Conservation (phyloP, 2,329 filamentous ascomycete species). For the Arthrobotrys conoides region DNA sequence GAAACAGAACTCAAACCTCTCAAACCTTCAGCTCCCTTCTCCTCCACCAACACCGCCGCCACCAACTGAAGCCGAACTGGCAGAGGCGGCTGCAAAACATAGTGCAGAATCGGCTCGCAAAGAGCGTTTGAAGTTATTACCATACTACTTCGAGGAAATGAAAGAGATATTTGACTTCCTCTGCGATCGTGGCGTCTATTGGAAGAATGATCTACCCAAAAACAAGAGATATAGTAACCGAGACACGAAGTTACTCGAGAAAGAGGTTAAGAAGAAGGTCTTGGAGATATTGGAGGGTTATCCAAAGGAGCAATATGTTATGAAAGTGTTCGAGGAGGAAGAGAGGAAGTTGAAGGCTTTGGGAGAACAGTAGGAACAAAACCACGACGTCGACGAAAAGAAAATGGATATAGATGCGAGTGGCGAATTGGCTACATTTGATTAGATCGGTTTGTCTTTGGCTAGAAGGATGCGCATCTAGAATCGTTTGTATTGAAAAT, state of each 20-base stretch:
- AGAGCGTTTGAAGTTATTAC: slow-evolving; percentile 19
- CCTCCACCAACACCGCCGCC: slow-evolving; percentile 35
- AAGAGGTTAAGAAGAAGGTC: slow-evolving; percentile 48
- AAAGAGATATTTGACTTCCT: slow-evolving; percentile 54
- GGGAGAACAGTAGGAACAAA: background rate
- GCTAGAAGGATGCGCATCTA: no score
- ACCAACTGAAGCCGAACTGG: slow-evolving; percentile 23
- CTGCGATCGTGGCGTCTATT: slow-evolving; percentile 45
- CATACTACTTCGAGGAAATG: slow-evolving; percentile 54
- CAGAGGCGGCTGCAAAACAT: background rate
- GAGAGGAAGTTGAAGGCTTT: slow-evolving; percentile 25
- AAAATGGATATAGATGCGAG: background rate
- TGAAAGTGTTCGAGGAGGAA: slow-evolving; percentile 41
- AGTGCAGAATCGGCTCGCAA: slow-evolving; percentile 21
- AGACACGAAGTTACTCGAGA: slow-evolving; percentile 51
- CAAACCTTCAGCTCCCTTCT: background rate
- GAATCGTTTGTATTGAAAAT: no score
- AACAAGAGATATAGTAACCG: slow-evolving; percentile 50
- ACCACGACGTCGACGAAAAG: background rate
- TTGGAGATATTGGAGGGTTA: slow-evolving; percentile 32
- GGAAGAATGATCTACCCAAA: slow-evolving; percentile 44
- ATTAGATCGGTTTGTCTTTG: no score
- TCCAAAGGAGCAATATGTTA: slow-evolving; percentile 31
- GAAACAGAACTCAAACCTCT: background rate
- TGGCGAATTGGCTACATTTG: background rate